Evolutionary conservation across 2,329 filamentous ascomycete genomes (phyloP).

Genomic region (Biscogniauxia marginata): DNA sequence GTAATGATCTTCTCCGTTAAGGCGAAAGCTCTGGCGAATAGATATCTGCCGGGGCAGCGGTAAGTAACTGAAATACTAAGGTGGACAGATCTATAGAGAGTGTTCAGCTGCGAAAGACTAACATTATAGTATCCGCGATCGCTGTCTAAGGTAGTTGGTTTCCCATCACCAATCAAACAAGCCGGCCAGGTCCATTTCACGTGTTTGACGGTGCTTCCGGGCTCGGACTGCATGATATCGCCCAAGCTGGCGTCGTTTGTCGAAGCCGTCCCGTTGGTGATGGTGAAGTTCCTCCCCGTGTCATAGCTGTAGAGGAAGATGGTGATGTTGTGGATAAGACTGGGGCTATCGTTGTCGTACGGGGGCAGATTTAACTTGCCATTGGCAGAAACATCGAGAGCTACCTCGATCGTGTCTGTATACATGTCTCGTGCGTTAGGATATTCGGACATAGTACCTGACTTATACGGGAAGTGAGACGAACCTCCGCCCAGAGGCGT

Average conservation of each 20-base stretch:
- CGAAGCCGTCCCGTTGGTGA: conserved; percentile 60
- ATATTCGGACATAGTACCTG: conserved; percentile 11
- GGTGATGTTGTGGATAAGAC: conserved; percentile 61
- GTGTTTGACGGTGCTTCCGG: conserved; percentile 69
- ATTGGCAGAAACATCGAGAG: conserved; percentile 65
- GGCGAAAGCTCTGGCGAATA: conserved; percentile 67
- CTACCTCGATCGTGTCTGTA: conserved; percentile 60
- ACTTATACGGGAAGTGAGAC: conserved; percentile 18
- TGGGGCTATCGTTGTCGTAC: conserved; percentile 51
- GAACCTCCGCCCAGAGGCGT: conserved; percentile 63
- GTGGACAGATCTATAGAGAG: neutral
- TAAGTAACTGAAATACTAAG: neutral
- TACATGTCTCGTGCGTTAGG: conserved; percentile 25
- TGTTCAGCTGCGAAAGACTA: conserved; percentile 21
- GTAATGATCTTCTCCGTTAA: conserved; percentile 63
- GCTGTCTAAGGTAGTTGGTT: conserved; percentile 43
- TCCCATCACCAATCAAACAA: conserved; percentile 62
- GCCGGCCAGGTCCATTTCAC: conserved; percentile 71
- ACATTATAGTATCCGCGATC: conserved; percentile 64
- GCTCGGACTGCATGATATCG: conserved; percentile 62
- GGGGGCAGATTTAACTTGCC: conserved; percentile 61
- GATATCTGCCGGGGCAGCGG: conserved; percentile 54
- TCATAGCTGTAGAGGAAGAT: conserved; percentile 65
- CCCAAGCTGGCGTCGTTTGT: conserved; percentile 54
- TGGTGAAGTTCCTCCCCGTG: conserved; percentile 66